Evolutionary conservation across 129 eudicot species (phyloP).

Genomic region (Daucus carota): DH1_v3.0 NC_030383.2:8388001-8388500

Average conservation of each 20-base stretch:
- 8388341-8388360: conserved; percentile 22
- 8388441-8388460: conserved; percentile 44
- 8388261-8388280: conserved; percentile 75
- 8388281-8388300: conserved; percentile 46
- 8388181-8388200: conserved; percentile 8
- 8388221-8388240: conserved; percentile 54
- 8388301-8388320: conserved; percentile 2
- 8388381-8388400: background rate
- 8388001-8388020: too few relatives aligned
- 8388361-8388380: background rate
- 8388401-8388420: background rate
- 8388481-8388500: conserved; percentile 44
- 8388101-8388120: conserved; percentile 19
- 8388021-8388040: background rate
- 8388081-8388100: conserved; percentile 5
- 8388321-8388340: conserved; percentile 33
- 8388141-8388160: background rate
- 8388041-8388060: background rate
- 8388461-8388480: conserved; percentile 20
- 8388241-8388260: conserved; percentile 73
- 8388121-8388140: background rate
- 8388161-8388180: background rate
- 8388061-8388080: background rate
- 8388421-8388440: conserved; percentile 23
- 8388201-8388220: conserved; percentile 14